phyloP scores from a whole-genome alignment of 495 filamentous ascomycete species.

The Bacidia rubella region DNA sequence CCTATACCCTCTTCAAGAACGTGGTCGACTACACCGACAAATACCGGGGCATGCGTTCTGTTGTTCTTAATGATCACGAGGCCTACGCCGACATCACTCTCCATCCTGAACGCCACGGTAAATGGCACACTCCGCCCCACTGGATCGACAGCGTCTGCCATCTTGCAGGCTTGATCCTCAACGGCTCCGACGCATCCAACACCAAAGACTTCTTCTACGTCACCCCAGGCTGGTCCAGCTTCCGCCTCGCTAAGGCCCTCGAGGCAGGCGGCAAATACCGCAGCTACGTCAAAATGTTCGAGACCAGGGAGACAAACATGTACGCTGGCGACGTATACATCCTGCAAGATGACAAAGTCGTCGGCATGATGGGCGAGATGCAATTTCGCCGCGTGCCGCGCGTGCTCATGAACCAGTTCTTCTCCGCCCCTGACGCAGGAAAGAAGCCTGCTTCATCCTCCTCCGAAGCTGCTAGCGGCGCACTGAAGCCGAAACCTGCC shows the following conservation, averaged over 20 bases:
- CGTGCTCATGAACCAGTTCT: conserved; percentile 25
- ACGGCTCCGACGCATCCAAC: conserved; percentile 34
- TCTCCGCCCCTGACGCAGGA: conserved; percentile 12
- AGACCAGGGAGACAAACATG: conserved; percentile 29
- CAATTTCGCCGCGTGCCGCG: conserved; percentile 23
- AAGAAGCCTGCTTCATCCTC: background rate
- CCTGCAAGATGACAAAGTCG: conserved; percentile 31
- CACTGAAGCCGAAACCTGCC: background rate
- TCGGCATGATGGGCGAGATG: conserved; percentile 26
- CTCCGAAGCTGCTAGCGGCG: background rate
- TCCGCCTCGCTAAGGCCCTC: conserved; percentile 23
- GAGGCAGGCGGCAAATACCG: conserved; percentile 21
- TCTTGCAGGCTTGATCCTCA: conserved; percentile 41
- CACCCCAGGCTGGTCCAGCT: conserved; percentile 29
- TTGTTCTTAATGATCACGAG: conserved; percentile 26
- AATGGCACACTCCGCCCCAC: conserved; percentile 33
- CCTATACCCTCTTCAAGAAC: conserved; percentile 53
- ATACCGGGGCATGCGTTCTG: conserved; percentile 29
- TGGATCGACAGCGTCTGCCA: conserved; percentile 39
- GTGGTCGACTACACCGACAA: conserved; percentile 28
- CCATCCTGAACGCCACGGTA: conserved; percentile 22
- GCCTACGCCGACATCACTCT: conserved; percentile 29
- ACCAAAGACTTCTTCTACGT: conserved; percentile 33
- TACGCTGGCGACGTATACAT: conserved; percentile 40
- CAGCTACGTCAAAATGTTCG: conserved; percentile 29